Percentiles rank a stretch among this genome's conserved stretches.
These are phyloP conservation scores for Aspergillus oerlinghausenensis DNA, from an alignment of 2,329 filamentous ascomycete species.

Conservation along the genomic window DNA sequence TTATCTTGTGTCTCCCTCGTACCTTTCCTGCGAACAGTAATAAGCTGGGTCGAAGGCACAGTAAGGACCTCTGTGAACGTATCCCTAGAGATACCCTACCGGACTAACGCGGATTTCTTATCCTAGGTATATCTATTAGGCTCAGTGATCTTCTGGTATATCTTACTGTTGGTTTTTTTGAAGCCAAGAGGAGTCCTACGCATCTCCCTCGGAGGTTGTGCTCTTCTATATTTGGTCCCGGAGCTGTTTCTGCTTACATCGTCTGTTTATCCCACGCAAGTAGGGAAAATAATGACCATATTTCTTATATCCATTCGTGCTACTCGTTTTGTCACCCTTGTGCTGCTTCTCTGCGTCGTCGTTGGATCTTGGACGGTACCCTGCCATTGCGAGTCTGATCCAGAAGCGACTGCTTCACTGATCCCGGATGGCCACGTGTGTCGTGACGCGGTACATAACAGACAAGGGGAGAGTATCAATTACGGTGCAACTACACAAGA, in stretches of 20 bases:
- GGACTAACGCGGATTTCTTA: background rate
- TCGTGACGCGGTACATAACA: background rate
- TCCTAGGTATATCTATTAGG: background rate
- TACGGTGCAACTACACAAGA: background rate
- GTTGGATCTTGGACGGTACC: background rate
- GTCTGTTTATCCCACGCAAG: background rate
- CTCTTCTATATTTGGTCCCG: background rate
- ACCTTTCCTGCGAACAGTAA: background rate
- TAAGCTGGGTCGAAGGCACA: background rate
- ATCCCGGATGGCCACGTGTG: background rate
- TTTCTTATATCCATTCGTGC: background rate
- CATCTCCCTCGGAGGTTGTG: background rate
- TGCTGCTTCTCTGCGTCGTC: background rate
- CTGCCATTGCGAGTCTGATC: background rate
- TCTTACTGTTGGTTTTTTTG: background rate
- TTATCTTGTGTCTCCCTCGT: background rate
- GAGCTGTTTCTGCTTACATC: background rate
- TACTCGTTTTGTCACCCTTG: background rate
- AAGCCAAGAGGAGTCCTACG: background rate
- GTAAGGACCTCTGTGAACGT: background rate
- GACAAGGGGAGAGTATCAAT: background rate
- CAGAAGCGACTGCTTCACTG: background rate
- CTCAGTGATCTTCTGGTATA: background rate
- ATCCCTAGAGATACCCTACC: background rate
- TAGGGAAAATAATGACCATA: background rate